Conservation (phyloP, 2,329 filamentous ascomycete species). For the Gremmenia infestans region DNA sequence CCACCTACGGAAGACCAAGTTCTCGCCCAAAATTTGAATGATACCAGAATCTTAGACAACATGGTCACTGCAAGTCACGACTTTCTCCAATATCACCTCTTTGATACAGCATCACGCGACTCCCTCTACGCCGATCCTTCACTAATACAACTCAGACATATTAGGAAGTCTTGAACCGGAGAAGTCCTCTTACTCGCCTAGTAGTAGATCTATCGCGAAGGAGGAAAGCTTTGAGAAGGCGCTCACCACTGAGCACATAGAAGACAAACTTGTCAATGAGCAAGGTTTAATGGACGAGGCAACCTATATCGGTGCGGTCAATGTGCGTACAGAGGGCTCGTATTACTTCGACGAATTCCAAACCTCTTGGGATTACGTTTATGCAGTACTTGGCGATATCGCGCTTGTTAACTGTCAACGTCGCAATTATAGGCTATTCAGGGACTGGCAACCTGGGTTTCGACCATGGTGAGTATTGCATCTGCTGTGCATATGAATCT, state of each 20-base stretch:
- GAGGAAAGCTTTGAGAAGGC: slow-evolving; percentile 4
- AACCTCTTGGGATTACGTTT: not conserved
- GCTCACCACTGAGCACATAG: slow-evolving; percentile 1
- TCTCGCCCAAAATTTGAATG: not conserved
- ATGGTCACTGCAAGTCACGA: not conserved
- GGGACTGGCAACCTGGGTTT: slow-evolving; percentile 8
- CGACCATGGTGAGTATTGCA: slow-evolving; percentile 14
- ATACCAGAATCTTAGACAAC: not conserved
- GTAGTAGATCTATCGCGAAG: slow-evolving; percentile 5
- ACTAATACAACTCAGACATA: not conserved
- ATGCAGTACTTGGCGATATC: slow-evolving; percentile 3
- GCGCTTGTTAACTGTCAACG: slow-evolving; percentile 13
- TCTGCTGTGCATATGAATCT: not conserved
- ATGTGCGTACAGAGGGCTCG: not conserved
- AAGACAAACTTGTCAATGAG: slow-evolving; percentile 16
- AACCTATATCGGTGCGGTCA: not conserved
- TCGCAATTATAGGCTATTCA: slow-evolving; percentile 12
- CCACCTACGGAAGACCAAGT: not conserved
- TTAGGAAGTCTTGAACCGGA: not conserved
- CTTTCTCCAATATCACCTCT: not conserved
- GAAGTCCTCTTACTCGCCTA: not conserved
- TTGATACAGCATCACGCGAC: no score
- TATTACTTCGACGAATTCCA: not conserved
- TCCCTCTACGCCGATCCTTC: not conserved
- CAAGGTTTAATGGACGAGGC: slow-evolving; percentile 8